Percentiles rank a stretch among this genome's conserved stretches.
These are phyloP conservation scores for Pseudocercospora eumusae DNA, from an alignment of 2,329 filamentous ascomycete species.

Conservation along the genomic window DNA sequence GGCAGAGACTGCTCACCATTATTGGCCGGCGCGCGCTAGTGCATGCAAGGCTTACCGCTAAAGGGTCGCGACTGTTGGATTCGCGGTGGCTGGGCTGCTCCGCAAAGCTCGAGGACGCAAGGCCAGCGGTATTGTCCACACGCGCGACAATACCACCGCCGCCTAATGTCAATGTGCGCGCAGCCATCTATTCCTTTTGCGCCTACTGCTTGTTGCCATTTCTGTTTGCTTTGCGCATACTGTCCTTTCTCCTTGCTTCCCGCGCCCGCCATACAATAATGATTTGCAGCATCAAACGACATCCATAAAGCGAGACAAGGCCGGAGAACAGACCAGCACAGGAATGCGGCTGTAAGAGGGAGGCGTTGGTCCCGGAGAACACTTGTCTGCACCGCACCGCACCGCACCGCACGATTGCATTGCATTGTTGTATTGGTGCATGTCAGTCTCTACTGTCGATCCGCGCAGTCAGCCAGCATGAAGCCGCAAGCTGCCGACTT, in stretches of 20 bases:
- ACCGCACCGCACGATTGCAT: no score
- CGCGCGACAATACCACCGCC: slow-evolving; percentile 8
- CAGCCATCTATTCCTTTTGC: not conserved
- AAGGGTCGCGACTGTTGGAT: not conserved
- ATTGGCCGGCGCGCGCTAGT: not conserved
- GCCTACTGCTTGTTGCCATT: not conserved
- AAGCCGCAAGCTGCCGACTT: slow-evolving; percentile 41
- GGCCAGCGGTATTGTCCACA: not conserved
- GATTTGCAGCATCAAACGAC: slow-evolving; percentile 7
- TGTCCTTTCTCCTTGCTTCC: not conserved
- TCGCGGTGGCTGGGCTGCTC: slow-evolving; percentile 3
- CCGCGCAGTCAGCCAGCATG: slow-evolving; percentile 25
- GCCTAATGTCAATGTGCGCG: not conserved
- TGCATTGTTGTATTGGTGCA: slow-evolving; percentile 13
- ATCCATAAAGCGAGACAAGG: slow-evolving; percentile 7
- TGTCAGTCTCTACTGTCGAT: slow-evolving; percentile 15
- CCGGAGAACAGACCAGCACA: not conserved
- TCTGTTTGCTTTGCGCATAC: slow-evolving; percentile 1
- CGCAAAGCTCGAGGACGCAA: not conserved
- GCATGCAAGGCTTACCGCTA: not conserved
- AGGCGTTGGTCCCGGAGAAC: not conserved
- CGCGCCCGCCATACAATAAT: slow-evolving; percentile 8
- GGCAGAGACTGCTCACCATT: not conserved
- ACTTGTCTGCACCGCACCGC: not conserved
- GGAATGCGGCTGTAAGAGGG: slow-evolving; percentile 18